A percentile compares a stretch with the other conserved stretches of the same genome.
Evolutionary conservation across 495 filamentous ascomycete species (phyloP).

Genomic region (Penicillium bialowiezense): DNA sequence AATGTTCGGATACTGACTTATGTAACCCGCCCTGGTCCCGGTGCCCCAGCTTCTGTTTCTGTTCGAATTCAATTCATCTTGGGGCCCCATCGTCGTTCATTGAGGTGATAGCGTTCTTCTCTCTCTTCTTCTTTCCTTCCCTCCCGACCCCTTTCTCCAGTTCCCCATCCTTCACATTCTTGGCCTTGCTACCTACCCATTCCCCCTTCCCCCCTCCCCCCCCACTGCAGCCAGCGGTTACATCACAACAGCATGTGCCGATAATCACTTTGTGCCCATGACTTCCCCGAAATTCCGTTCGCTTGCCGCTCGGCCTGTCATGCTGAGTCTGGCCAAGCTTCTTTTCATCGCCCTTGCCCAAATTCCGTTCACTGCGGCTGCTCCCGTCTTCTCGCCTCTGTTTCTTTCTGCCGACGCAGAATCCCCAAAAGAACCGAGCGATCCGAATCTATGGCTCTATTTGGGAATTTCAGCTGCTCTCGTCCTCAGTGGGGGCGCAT

Average conservation of each 20-base stretch:
- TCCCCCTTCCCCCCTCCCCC: neutral
- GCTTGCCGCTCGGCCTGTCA: slow-evolving; percentile 40
- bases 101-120: too few relatives aligned
- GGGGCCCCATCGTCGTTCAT: too few relatives aligned
- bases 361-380: slow-evolving; percentile 42
- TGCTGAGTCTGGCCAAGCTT: slow-evolving; percentile 48
- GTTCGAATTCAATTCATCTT: too few relatives aligned
- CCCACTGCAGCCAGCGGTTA: neutral
- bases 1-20: too few relatives aligned
- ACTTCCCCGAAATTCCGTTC: slow-evolving; percentile 29
- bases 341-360: slow-evolving; percentile 44
- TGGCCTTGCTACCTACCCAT: too few relatives aligned
- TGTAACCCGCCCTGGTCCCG: too few relatives aligned
- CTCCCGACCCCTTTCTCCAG: neutral
- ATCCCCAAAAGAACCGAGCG: slow-evolving; percentile 39
- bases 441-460: slow-evolving; percentile 68
- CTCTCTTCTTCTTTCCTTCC: slow-evolving; percentile 3
- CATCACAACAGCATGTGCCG: slow-evolving; percentile 6
- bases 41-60: too few relatives aligned
- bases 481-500: slow-evolving; percentile 86
- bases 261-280: slow-evolving; percentile 21
- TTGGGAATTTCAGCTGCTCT: slow-evolving; percentile 65
- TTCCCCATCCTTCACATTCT: neutral
- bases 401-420: slow-evolving; percentile 23
- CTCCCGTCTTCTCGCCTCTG: slow-evolving; percentile 29